Evolutionary conservation across 345 rosid species (phyloP).

Genomic region (Tarenaya hassleriana): DNA sequence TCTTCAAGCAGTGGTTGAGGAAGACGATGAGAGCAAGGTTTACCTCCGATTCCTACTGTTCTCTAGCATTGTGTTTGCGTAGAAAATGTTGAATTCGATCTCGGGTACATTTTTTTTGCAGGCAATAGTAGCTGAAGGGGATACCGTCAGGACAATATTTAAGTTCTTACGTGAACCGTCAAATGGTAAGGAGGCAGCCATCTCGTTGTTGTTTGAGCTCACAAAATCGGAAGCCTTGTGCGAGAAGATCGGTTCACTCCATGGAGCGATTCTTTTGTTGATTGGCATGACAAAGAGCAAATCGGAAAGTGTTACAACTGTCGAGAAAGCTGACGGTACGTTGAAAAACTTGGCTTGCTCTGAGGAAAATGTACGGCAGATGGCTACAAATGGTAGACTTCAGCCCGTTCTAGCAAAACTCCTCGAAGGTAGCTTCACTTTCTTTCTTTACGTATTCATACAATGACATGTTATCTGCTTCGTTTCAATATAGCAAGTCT

Average conservation of each 20-base stretch:
- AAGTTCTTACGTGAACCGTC: constrained; percentile 74
- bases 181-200: constrained; percentile 82
- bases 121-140: constrained; percentile 87
- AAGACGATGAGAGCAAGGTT: constrained; percentile 86
- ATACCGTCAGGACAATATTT: constrained; percentile 80
- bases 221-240: constrained; percentile 75
- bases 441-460: too few relatives aligned
- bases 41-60: constrained; percentile 18
- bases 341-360: constrained; percentile 68
- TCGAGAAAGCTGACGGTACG: constrained; percentile 78
- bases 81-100: constrained; percentile 2
- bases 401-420: constrained; percentile 74
- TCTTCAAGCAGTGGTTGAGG: constrained; percentile 64
- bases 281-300: constrained; percentile 88
- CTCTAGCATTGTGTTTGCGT: constrained; percentile 7
- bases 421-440: constrained; percentile 64
- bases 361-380: constrained; percentile 81
- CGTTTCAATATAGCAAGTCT: too few relatives aligned
- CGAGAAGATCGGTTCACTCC: constrained; percentile 84
- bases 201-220: constrained; percentile 75
- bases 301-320: constrained; percentile 69
- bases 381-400: constrained; percentile 85
- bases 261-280: constrained; percentile 84
- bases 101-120: constrained; percentile 35
- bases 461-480: too few relatives aligned